Evolutionary conservation across 768 basidiomycete species (phyloP).

Genomic region (Pleurotus ostreatus): DNA sequence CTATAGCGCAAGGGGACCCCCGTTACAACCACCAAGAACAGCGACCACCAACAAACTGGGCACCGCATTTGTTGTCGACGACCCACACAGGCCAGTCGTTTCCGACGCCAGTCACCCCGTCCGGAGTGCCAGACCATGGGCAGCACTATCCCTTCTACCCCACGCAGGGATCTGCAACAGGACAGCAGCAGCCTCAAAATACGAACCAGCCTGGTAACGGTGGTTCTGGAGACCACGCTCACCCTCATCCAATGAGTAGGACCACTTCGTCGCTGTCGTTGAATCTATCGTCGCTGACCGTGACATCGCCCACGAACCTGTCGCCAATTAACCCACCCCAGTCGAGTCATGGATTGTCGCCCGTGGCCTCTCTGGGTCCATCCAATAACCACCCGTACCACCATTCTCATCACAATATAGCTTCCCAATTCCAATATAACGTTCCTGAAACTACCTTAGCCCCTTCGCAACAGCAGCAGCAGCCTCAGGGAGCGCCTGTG

Average conservation of each 20-base stretch:
- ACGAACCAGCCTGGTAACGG: conserved; percentile 23
- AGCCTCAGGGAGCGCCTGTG: conserved; percentile 13
- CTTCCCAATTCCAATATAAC: conserved; percentile 54
- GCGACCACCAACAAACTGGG: conserved; percentile 12
- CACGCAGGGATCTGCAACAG: conserved; percentile 4
- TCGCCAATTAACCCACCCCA: conserved; percentile 54
- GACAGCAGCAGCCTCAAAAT: conserved; percentile 18
- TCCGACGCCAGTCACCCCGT: not conserved
- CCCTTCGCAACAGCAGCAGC: conserved; percentile 15
- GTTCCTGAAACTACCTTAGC: conserved; percentile 23
- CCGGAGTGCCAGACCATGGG: not conserved
- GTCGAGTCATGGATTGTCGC: conserved; percentile 31
- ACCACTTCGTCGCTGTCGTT: conserved; percentile 49
- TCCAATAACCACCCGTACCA: conserved; percentile 33
- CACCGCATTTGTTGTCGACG: conserved; percentile 13
- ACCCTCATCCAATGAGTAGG: conserved; percentile 17
- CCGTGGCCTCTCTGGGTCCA: conserved; percentile 60
- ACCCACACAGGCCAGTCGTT: conserved; percentile 4
- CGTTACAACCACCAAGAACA: conserved; percentile 11
- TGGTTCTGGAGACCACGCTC: conserved; percentile 24
- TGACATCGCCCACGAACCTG: conserved; percentile 61
- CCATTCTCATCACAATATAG: conserved; percentile 36
- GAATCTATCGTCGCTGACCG: conserved; percentile 64
- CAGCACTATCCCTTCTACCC: conserved; percentile 9
- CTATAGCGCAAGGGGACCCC: conserved; percentile 9